Conservation (phyloP, 352 stramenopile genomes). For the Vaucheria bursata region DNA sequence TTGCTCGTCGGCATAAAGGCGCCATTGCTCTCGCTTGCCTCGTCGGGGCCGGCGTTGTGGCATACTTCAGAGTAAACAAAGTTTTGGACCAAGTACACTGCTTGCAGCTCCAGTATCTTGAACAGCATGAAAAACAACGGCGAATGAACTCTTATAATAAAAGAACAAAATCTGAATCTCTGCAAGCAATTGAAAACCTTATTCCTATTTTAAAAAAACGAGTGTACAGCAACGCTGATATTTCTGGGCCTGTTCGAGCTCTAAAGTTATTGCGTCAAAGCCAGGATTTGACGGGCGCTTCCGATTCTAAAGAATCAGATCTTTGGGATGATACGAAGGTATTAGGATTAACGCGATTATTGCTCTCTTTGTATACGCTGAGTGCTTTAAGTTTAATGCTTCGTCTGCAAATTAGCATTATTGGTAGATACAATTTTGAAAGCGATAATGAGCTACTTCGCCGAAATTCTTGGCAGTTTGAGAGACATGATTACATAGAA, state of each 20-base stretch:
- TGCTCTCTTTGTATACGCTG: constrained; percentile 29
- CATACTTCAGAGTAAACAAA: constrained; percentile 24
- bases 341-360: constrained; percentile 15
- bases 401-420: constrained; percentile 22
- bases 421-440: constrained; percentile 24
- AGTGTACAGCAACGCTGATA: constrained; percentile 28
- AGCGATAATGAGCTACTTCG: constrained; percentile 17
- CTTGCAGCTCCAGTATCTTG: constrained; percentile 12
- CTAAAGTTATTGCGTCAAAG: constrained; percentile 7
- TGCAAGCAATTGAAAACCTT: constrained; percentile 24
- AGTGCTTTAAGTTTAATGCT: constrained; percentile 27
- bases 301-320: background rate
- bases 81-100: constrained; percentile 17
- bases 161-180: constrained; percentile 16
- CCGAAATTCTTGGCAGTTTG: background rate
- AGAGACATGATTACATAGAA: background rate
- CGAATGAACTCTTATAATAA: constrained; percentile 19
- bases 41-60: constrained; percentile 17
- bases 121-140: constrained; percentile 7
- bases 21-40: constrained; percentile 30
- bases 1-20: constrained; percentile 19
- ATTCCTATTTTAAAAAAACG: constrained; percentile 25
- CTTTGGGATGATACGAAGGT: constrained; percentile 32
- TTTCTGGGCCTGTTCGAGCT: constrained; percentile 17
- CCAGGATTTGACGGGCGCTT: background rate